Evolutionary conservation across 139 green algal genomes (phyloP), one percentile per base, ranked within the genome.

Genomic region (Chlorella sp.): DNA sequence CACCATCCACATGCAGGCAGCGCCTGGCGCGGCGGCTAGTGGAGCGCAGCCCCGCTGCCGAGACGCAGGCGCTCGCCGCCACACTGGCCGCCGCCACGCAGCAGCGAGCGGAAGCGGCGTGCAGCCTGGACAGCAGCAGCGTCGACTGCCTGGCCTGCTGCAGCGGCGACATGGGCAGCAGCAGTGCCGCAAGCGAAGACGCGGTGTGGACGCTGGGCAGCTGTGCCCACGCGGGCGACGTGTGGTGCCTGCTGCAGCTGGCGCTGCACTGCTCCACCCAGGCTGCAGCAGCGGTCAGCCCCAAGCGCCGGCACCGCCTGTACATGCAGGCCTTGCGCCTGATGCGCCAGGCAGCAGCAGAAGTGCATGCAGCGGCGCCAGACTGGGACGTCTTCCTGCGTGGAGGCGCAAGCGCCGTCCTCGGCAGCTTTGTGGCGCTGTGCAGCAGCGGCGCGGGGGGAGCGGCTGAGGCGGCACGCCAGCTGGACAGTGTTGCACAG

Each of bases 381-480:
- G 36, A 57, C 11, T 82, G 76, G 76, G 76, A 82, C 1, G 32
- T 57, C 9, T 82, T 63, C 36, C 60, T 82, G 57, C 21, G 12
- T 3, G 76, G 76, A 38, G 60, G 76, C 76, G 76, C 60, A 25
- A 71, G 41, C 26, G 76, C 76, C 23, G 76, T 60, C 12, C 76
- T 82, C 25, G 76, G 60, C 76, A 60, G 57, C 76, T 82, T 82
- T 57, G 56, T 72, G 0, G 76, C n/a, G 60, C 76, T 82, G 30
- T 36, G 36, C 36, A 82, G 76, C 76, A 82, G 76, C 57, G 57
- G 57, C 36, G 18, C 32, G 3, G 30, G 57, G 15, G 21, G 30
- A 20, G 36, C 28, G 16, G 76, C 36, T 16, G 39, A 60, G 18
- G 39, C 32, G 70, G 60, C 60, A 9, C 25, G 4, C 32, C 36